These are phyloP conservation scores for Solanum dulcamara DNA, from an alignment of 257 asterid species.

Conservation along the genomic window DNA sequence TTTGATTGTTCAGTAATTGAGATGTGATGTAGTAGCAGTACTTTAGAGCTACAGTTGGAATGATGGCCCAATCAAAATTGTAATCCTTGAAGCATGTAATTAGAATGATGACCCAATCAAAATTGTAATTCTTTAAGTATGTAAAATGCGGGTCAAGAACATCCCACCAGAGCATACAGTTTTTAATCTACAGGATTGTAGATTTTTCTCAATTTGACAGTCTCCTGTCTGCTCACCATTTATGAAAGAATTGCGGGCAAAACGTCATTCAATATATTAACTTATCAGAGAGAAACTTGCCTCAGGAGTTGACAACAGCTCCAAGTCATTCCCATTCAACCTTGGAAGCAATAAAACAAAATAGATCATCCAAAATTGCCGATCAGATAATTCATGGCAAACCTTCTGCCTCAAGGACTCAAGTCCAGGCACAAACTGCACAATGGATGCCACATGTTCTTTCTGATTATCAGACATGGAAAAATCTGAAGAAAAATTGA, in stretches of 20 bases:
- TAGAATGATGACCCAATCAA: neutral
- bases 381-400: constrained; percentile 33
- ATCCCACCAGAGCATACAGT: neutral
- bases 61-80: neutral
- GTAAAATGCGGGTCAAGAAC: neutral
- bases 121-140: neutral
- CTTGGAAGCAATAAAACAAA: constrained; percentile 61
- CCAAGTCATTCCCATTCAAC: constrained; percentile 43
- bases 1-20: neutral
- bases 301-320: constrained; percentile 58
- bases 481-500: constrained; percentile 35
- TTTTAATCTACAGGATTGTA: neutral
- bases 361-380: constrained; percentile 73
- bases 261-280: neutral
- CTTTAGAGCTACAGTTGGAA: neutral
- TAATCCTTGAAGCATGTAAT: neutral
- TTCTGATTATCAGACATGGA: constrained; percentile 54
- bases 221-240: neutral
- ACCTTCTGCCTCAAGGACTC: constrained; percentile 39
- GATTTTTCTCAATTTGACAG: neutral
- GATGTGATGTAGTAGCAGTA: neutral
- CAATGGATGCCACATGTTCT: constrained; percentile 53
- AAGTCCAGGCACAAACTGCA: constrained; percentile 54
- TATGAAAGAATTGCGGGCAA: neutral
- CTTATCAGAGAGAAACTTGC: constrained; percentile 29